Evolutionary conservation across 495 filamentous ascomycete genomes (phyloP).

Genomic region (Aspergillus panamensis): DNA sequence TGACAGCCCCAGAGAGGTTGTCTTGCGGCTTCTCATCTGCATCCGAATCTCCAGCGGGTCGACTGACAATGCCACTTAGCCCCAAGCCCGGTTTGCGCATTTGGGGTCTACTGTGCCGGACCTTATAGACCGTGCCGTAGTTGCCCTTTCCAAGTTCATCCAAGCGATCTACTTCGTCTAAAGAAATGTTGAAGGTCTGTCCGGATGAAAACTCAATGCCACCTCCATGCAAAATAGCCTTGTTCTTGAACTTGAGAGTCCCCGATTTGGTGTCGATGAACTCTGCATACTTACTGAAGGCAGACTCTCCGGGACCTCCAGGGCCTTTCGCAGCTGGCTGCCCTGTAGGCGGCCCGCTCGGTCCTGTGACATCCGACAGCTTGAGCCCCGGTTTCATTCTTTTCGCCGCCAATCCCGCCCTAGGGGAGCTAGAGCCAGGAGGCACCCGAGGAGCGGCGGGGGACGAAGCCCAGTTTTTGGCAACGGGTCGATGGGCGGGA

Average conservation of each 20-base stretch:
- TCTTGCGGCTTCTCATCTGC: constrained; percentile 27
- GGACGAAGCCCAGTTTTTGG: constrained; percentile 50
- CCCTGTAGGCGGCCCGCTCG: constrained; percentile 24
- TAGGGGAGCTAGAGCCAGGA: constrained; percentile 33
- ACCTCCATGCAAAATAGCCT: constrained; percentile 79
- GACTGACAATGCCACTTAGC: constrained; percentile 57
- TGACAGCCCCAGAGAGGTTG: constrained; percentile 65
- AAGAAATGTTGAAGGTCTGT: constrained; percentile 85
- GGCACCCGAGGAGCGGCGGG: constrained; percentile 36
- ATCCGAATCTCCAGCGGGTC: constrained; percentile 21
- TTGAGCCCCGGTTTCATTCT: constrained; percentile 50
- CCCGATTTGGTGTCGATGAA: constrained; percentile 90
- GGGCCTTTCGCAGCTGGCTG: constrained; percentile 18
- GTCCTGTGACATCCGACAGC: constrained; percentile 47
- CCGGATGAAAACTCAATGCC: constrained; percentile 92
- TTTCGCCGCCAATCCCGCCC: constrained; percentile 50
- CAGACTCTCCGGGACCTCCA: constrained; percentile 48
- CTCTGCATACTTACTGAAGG: constrained; percentile 87
- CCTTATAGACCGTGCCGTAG: constrained; percentile 97
- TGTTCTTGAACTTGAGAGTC: constrained; percentile 88
- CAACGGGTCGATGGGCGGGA: constrained; percentile 34
- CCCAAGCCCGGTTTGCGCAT: constrained; percentile 78
- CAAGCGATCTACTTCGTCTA: constrained; percentile 92
- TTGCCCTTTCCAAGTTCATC: constrained; percentile 98
- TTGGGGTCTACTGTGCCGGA: constrained; percentile 76